Evolutionary conservation across 768 basidiomycete species (phyloP), one percentile per base, ranked within the genome.

Genomic region (Porphyrellus cyaneotinctus): DNA sequence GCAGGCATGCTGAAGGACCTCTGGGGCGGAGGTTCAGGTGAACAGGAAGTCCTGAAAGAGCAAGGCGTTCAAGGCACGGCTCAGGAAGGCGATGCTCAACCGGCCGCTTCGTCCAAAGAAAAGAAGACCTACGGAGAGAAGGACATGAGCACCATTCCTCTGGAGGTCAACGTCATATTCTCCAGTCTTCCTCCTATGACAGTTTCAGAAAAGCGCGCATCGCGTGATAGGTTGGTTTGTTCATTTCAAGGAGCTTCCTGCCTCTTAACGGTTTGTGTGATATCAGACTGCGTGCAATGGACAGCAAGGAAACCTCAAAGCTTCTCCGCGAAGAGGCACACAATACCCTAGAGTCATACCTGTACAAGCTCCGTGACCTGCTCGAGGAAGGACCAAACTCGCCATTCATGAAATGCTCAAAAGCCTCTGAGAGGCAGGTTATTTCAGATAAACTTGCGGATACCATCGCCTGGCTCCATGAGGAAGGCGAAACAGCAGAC

Each of bases 311-410:
- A 72, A 73, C 77, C 2, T 79, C 84, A 17, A 92, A 91, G 67
- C 77, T 75, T 30, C 82, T 83, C 48, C 84, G 84, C 30, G 95
- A 95, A 62, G 97, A 98, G 67, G 91, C 92, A 3, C 79, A 87
- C 28, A 99, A 99, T 70, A 77, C 80, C 23, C 82, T 99, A 47
- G 97, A 99, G 70, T 83, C 87, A 30, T 97, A 97, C 65, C 71
- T 98, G n/a, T 99, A 99, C 74, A 81, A 86, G 54, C 72, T 97
- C 31, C 85, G 91, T 20, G 93, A 93, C 64, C 76, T 95, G 11
- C 74, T 97, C 28, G 78, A 81, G 28, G 83, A 87, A 35, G 79
- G 81, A 12, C 60, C 72, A 6, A 78, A 83, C 9, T 82, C 85
- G 8, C 88, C 91, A 3, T 90, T 98, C 73, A 83, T 83, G 69